Evolutionary conservation across 441 rosid species (phyloP), one percentile per base, ranked within the genome.

Genomic region (Omphalea diandra): DNA sequence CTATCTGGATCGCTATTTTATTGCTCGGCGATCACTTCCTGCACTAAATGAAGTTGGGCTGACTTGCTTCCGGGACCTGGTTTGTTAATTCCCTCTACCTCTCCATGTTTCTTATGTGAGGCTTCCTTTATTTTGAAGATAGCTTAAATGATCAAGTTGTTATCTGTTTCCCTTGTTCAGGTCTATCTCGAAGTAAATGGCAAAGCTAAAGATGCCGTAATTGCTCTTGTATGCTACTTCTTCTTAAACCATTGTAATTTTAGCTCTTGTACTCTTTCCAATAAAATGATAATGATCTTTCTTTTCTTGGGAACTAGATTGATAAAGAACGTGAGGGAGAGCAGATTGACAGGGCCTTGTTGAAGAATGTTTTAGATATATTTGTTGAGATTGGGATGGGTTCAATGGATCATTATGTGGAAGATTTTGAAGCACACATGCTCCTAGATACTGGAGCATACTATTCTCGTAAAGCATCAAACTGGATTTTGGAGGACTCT

Each of bases 321-420:
- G 90, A 84, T 63, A 89, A 87, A 76, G 99, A 96, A 78, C 89
- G 98, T 0, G 96, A 93, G 49, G 98, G 97, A 32, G 93, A 93
- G 79, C 94, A 87, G 77, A 91, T 96, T 72, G 98, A 96, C 68
- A 81, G 91, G 72, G 85, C 96, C 1, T 66, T 93, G 35, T 49
- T 93, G 84, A 96, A 91, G 87, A 96, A 96, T 56, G 96, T 88
- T 11, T 76, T 91, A 63, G 97, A 82, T 63, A 86, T 96, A 53
- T 93, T 82, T 83, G 97, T 93, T 40, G 99, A 91, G 85, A 87
- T 96, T 72, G 99, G 99, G 73, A 90, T 91, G 94, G 90, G 87
- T 44, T 74, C 71, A 40, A 91, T 88, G 97, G 90, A 84, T 43
- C 71, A 73, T 15, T 96, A 91, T 76, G 87, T 85, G 71, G 77